Evolutionary conservation across 2,329 filamentous ascomycete species (phyloP).

Genomic region (Aspergillus awamori): DNA sequence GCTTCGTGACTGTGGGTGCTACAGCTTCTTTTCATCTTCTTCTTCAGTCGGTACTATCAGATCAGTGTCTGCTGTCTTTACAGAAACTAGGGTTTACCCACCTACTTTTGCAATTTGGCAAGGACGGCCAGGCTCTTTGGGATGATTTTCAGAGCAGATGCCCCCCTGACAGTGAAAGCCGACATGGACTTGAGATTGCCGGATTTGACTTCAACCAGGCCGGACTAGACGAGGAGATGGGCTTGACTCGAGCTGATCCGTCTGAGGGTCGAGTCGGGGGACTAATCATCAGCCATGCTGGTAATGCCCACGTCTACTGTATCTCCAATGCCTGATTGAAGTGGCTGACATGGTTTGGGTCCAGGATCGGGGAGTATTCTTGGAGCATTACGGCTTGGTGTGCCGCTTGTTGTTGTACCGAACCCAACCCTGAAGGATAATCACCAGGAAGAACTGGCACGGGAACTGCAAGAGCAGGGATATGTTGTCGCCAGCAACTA

Average conservation of each 20-base stretch:
- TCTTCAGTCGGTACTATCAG: conserved; percentile 65
- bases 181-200: conserved; percentile 54
- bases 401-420: conserved; percentile 85
- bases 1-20: conserved; percentile 89
- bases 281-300: conserved; percentile 85
- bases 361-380: conserved; percentile 87
- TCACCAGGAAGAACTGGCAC: conserved; percentile 85
- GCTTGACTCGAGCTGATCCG: conserved; percentile 51
- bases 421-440: conserved; percentile 83
- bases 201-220: conserved; percentile 68
- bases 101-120: conserved; percentile 79
- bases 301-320: conserved; percentile 49
- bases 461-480: conserved; percentile 70
- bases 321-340: background rate
- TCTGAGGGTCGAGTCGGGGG: conserved; percentile 56
- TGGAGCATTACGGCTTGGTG: conserved; percentile 72
- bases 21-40: conserved; percentile 81
- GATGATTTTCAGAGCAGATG: conserved; percentile 38
- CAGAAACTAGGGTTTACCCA: conserved; percentile 65
- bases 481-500: conserved; percentile 75
- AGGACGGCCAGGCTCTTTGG: conserved; percentile 62
- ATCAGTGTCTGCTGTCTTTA: conserved; percentile 66
- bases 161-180: conserved; percentile 25
- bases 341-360: conserved; percentile 13
- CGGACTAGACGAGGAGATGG: conserved; percentile 64